Percentiles rank a stretch among this genome's conserved stretches.
Evolutionary conservation across 2,329 filamentous ascomycete species (phyloP).

Genomic region (Talaromyces amestolkiae): DNA sequence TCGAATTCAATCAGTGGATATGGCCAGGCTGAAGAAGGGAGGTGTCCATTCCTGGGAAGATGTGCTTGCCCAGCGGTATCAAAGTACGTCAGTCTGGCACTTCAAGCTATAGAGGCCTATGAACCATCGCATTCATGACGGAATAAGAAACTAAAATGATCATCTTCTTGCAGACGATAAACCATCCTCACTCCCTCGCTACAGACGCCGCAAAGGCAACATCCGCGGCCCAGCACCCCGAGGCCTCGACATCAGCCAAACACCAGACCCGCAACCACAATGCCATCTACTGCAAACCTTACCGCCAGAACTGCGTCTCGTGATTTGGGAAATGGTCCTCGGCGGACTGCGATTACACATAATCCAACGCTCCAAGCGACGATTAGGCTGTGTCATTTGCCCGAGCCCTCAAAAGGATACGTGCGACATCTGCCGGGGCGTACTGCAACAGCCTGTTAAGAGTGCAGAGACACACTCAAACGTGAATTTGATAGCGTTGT

Average conservation of each 20-base stretch:
- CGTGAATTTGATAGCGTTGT: conserved; percentile 29
- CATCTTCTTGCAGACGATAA: conserved; percentile 19
- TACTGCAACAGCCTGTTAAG: conserved; percentile 30
- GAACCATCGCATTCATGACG: neutral
- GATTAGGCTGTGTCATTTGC: conserved; percentile 36
- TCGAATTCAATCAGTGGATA: conserved; percentile 12
- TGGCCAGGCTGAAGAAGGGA: conserved; percentile 37
- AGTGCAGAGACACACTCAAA: conserved; percentile 19
- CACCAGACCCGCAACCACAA: conserved; percentile 26
- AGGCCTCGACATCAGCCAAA: conserved; percentile 20
- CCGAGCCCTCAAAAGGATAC: conserved; percentile 29
- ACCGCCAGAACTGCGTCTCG: conserved; percentile 36
- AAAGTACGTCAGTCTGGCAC: conserved; percentile 29
- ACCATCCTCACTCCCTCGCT: conserved; percentile 20
- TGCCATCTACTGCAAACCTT: conserved; percentile 32
- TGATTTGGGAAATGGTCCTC: conserved; percentile 38
- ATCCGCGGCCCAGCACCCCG: conserved; percentile 15
- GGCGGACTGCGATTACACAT: conserved; percentile 36
- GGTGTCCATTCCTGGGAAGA: conserved; percentile 44
- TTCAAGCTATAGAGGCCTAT: too few species aligned
- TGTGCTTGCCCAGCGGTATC: conserved; percentile 40
- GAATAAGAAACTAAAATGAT: neutral
- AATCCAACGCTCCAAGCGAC: conserved; percentile 32
- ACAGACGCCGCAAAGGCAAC: conserved; percentile 20
- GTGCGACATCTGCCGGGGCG: conserved; percentile 37